phyloP scores from a whole-genome alignment of 495 filamentous ascomycete genomes.

The Cercophora sp. region DNA sequence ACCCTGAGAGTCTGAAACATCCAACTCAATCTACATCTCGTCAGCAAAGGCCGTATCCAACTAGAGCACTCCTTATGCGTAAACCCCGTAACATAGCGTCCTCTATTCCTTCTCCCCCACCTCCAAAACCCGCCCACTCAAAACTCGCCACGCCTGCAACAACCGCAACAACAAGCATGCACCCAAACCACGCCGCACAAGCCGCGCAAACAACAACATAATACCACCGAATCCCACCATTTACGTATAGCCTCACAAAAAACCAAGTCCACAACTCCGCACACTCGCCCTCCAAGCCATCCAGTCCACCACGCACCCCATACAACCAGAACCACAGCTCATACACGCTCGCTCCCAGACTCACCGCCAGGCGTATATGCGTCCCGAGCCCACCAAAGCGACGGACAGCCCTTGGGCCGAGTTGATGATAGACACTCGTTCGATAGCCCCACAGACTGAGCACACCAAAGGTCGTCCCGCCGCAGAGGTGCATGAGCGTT shows the following conservation, averaged over 20 bases:
- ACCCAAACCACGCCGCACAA: too few relatives aligned
- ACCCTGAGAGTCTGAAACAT: slow-evolving; percentile 21
- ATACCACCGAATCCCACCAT: slow-evolving; percentile 17
- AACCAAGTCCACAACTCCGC: slow-evolving; percentile 23
- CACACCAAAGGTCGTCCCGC: slow-evolving; percentile 24
- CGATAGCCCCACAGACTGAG: slow-evolving; percentile 27
- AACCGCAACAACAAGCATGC: too few relatives aligned
- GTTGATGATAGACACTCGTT: slow-evolving; percentile 19
- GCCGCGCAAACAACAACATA: slow-evolving; percentile 18
- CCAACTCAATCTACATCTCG: slow-evolving; percentile 12
- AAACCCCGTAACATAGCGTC: too few relatives aligned
- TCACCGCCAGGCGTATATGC: slow-evolving; percentile 19
- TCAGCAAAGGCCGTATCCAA: too few relatives aligned
- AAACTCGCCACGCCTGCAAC: too few relatives aligned
- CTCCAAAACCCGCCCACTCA: too few relatives aligned
- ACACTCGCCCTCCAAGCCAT: slow-evolving; percentile 13
- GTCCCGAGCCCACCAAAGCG: slow-evolving; percentile 24
- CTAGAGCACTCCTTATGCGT: too few relatives aligned
- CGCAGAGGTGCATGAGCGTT: slow-evolving; percentile 26
- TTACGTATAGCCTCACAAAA: slow-evolving; percentile 21
- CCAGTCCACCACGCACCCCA: slow-evolving; percentile 11
- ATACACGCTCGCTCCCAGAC: slow-evolving; percentile 22
- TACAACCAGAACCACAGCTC: slow-evolving; percentile 28
- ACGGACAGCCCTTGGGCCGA: slow-evolving; percentile 19
- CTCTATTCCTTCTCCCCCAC: too few relatives aligned